Conservation (phyloP, 306 rosid species). For the Lithocarpus polystachyus region DNA sequence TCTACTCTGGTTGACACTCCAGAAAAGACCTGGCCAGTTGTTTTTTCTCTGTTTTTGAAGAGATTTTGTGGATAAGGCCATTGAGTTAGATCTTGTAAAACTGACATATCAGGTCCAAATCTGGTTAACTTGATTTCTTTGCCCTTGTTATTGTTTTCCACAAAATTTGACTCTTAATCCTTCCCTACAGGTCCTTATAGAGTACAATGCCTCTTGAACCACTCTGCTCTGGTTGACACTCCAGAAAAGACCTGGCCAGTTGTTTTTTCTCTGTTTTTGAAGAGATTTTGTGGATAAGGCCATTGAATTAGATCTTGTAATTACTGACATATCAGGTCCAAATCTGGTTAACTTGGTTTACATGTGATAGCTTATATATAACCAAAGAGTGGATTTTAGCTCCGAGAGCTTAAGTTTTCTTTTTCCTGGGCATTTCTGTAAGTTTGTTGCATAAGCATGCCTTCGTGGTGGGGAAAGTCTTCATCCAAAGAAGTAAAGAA, state of each 20-base stretch:
- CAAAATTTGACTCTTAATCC: conserved; percentile 23
- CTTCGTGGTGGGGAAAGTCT: conserved; percentile 85
- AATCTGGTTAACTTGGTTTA: conserved; percentile 16
- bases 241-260: conserved; percentile 6
- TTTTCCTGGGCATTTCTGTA: conserved; percentile 1
- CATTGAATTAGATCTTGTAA: conserved; percentile 15
- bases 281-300: conserved; percentile 16
- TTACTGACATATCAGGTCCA: conserved; percentile 20
- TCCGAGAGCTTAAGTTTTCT: not conserved
- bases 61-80: conserved; percentile 14
- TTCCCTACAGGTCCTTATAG: conserved; percentile 41
- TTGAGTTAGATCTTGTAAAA: conserved; percentile 13
- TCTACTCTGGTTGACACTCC: conserved; percentile 14
- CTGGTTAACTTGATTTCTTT: conserved; percentile 14
- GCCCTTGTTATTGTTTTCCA: conserved; percentile 14
- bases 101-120: conserved; percentile 19
- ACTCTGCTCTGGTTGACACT: conserved; percentile 20
- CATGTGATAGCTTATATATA: conserved; percentile 27
- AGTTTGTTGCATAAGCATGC: conserved; percentile 44
- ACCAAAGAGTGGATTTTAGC: conserved; percentile 18
- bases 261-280: not conserved
- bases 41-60: conserved; percentile 8
- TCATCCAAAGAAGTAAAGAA: conserved; percentile 89
- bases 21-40: conserved; percentile 5
- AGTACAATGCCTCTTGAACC: not conserved